Base-by-base conservation (phyloP, 805 yeast genomes). In the Ogataea degrootiae region DNA sequence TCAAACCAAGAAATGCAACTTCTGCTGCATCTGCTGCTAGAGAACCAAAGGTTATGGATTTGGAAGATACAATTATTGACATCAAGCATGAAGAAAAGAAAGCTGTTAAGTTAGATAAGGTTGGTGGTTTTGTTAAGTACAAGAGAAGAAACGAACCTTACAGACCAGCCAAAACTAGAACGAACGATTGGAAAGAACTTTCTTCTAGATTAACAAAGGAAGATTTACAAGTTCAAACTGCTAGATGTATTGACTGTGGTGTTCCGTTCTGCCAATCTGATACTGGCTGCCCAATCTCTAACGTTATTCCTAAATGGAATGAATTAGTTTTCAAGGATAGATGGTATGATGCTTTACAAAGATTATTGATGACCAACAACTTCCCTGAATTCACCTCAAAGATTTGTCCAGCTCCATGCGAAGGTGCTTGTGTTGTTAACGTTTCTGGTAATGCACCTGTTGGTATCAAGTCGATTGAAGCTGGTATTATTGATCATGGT, bases 161-260 rank as follows among this genome's bases (percentile, higher is more conserved):
- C 76, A 80, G 98, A 68, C 73, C 80, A 37, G 81, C 94, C 23
- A 77, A 80, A 62, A 68, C 79, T 26, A 82, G 99, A 69, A 75
- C 89, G 47, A 77, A 77, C 60, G 97, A 94, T 70, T 94, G 98
- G 98, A 80, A 85, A 55, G 98, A 92, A 71, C 77, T 92, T 66
- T 82, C 95, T 12, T 71, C 80, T 14, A 80, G 96, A 47, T 75
- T 92, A 58, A 74, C 89, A 48, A 86, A 87, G 69, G 90, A 86
- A 44, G 98, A 94, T 57, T 83, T 92, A 62, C 80, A 83, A 66
- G 80, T 77, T 66, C 97, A 92, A 74, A 87, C 98, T 49, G 97
- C 98, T 15, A 82, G 99, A 70, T 92, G 99, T 78, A 92, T 94
- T 96, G 98, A 92, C 71, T 92, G 99, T 76, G 99, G 99, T 75